Base-by-base conservation (phyloP, 1,284 basidiomycete genomes). In the Tranzscheliella williamsii region DNA sequence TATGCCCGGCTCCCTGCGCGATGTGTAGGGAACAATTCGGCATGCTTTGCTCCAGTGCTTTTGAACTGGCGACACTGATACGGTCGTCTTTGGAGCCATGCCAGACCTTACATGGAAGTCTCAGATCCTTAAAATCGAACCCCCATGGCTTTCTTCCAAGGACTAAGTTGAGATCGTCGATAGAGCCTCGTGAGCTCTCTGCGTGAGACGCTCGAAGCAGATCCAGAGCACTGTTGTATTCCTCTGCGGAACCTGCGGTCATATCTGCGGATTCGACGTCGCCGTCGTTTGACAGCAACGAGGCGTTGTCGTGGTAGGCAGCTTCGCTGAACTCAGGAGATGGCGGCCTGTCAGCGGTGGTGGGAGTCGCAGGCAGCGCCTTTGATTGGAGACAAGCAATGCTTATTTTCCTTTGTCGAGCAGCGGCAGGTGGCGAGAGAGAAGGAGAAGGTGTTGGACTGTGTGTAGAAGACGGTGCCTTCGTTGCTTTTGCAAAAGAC, bases 201-300 rank as follows among this genome's bases (percentile, higher is more conserved):
- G 92, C 88, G 75, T 96, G 93, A 4, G 91, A 94, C 0, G 94
- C 94, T 33, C 90, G 89, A 40, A 94, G 86, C 24, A 98, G 82
- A 1, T 91, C 91, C 54, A 89, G 78, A 4, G 79, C 79, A n/a
- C n/a, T n/a, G n/a, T n/a, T n/a, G 17, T 82, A 75, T 18, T 58
- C 68, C 29, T 40, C 49, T n/a, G 45, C 53, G 20, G 32, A 21
- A n/a, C 48, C 48, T 32, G 30, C 24, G n/a, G 31, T 24, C 33
- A n/a, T n/a, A n/a, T n/a, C n/a, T n/a, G n/a, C n/a, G 27, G 11
- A 11, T n/a, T 29, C 11, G 27, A n/a, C n/a, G 9, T 29, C 27
- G 27, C 24, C 12, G n/a, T 38, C 21, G 15, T n/a, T 8, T 22
- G 18, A 13, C 21, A 38, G 8, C 15, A 31, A 22, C 11, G 43